Conservation (phyloP, 1,139 yeast genomes). For the Geotrichum restrictum region DNA sequence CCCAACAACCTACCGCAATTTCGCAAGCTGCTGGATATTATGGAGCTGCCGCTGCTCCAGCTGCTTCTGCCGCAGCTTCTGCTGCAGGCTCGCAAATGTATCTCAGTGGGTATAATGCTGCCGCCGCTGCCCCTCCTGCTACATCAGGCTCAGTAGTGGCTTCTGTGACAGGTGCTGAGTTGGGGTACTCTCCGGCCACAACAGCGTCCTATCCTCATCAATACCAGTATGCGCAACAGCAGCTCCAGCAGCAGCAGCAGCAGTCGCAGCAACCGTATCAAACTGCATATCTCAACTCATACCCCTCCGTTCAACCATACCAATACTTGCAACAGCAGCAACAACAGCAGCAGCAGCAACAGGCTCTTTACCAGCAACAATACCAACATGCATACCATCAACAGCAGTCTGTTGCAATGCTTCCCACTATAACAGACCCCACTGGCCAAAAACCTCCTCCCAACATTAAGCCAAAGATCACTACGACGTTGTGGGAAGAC, state of each 20-base stretch:
- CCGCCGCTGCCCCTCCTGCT: conserved; percentile 13
- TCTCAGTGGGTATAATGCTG: conserved; percentile 15
- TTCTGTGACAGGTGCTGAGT: conserved; percentile 1
- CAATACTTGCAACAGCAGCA: conserved; percentile 22
- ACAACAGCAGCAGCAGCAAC: conserved; percentile 22
- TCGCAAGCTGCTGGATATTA: conserved; percentile 16
- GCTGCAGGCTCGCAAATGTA: background rate
- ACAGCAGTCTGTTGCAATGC: conserved; percentile 21
- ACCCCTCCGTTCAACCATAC: conserved; percentile 15
- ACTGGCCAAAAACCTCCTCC: conserved; percentile 60
- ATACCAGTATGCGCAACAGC: conserved; percentile 16
- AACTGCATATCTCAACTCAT: conserved; percentile 12
- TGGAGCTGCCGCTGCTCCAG: conserved; percentile 18
- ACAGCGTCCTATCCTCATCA: conserved; percentile 14
- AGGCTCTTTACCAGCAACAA: conserved; percentile 21
- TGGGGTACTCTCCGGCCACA: conserved; percentile 12
- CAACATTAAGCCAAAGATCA: conserved; percentile 74
- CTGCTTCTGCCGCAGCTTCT: conserved; percentile 8
- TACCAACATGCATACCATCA: conserved; percentile 23
- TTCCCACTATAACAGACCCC: conserved; percentile 40
- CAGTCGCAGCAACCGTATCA: conserved; percentile 11
- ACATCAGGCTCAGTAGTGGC: conserved; percentile 2
- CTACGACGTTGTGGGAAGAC: conserved; percentile 97
- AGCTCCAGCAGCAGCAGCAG: conserved; percentile 14
- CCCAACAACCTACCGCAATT: conserved; percentile 7